phyloP scores from a whole-genome alignment of 495 filamentous ascomycete genomes.

The Daldinia vernicosa region DNA sequence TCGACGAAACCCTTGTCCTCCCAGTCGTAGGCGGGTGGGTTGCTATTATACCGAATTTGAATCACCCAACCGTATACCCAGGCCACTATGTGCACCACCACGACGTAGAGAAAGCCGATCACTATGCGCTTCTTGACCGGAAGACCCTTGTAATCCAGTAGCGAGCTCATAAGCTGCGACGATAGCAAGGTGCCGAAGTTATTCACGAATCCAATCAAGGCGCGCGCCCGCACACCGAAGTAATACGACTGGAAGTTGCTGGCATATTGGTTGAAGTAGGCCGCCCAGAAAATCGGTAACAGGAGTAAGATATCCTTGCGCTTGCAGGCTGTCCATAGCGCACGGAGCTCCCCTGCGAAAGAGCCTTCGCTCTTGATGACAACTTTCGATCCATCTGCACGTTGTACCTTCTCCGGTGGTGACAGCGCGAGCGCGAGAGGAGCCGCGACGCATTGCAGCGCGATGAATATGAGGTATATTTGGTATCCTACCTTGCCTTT shows the following conservation, averaged over 20 bases:
- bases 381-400: slow-evolving; percentile 56
- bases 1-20: slow-evolving; percentile 54
- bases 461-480: slow-evolving; percentile 65
- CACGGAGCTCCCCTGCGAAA: slow-evolving; percentile 57
- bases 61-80: slow-evolving; percentile 62
- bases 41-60: slow-evolving; percentile 57
- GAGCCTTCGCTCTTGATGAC: slow-evolving; percentile 51
- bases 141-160: slow-evolving; percentile 54
- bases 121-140: slow-evolving; percentile 52
- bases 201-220: slow-evolving; percentile 59
- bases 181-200: slow-evolving; percentile 53
- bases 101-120: slow-evolving; percentile 54
- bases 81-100: slow-evolving; percentile 53
- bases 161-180: slow-evolving; percentile 52
- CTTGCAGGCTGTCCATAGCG: slow-evolving; percentile 57
- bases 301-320: slow-evolving; percentile 61
- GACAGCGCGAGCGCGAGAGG: slow-evolving; percentile 63
- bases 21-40: slow-evolving; percentile 56
- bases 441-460: slow-evolving; percentile 61
- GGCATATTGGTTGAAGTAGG: slow-evolving; percentile 66
- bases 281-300: slow-evolving; percentile 63
- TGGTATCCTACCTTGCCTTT: slow-evolving; percentile 64
- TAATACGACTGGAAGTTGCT: slow-evolving; percentile 69
- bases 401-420: slow-evolving; percentile 63
- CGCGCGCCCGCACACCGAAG: slow-evolving; percentile 64